Evolutionary conservation across 23 red algal genomes (phyloP).

Genomic region (Gracilaria caudata): DNA sequence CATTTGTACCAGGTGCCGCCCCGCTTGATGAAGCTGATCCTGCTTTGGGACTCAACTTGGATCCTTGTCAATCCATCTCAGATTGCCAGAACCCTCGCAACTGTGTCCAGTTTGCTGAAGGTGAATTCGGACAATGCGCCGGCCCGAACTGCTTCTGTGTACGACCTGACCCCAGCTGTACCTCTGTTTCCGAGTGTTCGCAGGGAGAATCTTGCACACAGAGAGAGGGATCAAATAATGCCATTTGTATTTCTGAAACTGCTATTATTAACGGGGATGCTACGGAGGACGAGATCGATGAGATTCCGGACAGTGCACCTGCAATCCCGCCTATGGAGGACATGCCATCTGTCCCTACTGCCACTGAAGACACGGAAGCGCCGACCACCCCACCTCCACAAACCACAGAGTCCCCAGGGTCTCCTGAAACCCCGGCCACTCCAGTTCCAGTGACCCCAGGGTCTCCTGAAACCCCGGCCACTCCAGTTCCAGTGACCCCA

Average conservation of each 20-base stretch:
- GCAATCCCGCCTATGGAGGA: neutral
- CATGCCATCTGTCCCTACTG: neutral
- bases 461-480: neutral
- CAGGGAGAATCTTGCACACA: constrained; percentile 19
- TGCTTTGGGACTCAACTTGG: constrained; percentile 10
- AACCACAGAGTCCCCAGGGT: neutral
- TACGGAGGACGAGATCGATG: constrained; percentile 1
- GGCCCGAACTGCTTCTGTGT: constrained; percentile 28
- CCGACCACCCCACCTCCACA: no score
- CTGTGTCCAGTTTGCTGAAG: constrained; percentile 10
- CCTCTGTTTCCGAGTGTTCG: constrained; percentile 7
- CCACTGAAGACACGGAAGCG: neutral
- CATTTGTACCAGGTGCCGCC: constrained; percentile 12
- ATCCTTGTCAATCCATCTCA: neutral
- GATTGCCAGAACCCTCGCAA: constrained; percentile 29
- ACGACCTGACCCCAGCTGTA: constrained; percentile 3
- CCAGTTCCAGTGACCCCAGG: neutral
- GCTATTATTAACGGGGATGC: neutral
- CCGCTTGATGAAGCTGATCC: neutral
- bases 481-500: neutral
- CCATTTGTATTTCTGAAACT: constrained; percentile 27
- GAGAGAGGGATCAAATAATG: constrained; percentile 16
- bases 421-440: no score
- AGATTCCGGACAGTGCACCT: neutral
- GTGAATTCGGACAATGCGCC: neutral